phyloP scores from a whole-genome alignment of 1,284 basidiomycete species.

The Termitomyces sp. region DNA sequence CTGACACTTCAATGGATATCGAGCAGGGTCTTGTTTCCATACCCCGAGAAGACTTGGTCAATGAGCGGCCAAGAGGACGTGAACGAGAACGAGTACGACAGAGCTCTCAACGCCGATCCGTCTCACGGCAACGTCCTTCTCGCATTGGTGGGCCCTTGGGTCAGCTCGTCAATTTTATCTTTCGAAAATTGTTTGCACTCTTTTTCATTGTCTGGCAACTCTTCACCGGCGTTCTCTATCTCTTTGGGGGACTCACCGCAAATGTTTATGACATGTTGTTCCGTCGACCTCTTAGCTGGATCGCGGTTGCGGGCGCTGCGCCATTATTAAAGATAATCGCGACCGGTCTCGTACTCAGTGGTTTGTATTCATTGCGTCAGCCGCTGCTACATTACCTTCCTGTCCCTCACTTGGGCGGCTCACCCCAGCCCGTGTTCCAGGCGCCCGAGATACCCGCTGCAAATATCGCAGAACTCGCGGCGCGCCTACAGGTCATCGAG shows the following conservation, averaged over 20 bases:
- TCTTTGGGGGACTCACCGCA: conserved; percentile 40
- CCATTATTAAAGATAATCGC: conserved; percentile 33
- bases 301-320: conserved; percentile 23
- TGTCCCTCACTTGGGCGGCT: conserved; percentile 11
- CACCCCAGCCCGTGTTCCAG: conserved; percentile 25
- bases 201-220: conserved; percentile 24
- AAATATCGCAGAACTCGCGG: conserved; percentile 66
- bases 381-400: conserved; percentile 21
- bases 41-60: conserved; percentile 37
- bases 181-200: conserved; percentile 19
- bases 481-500: conserved; percentile 65
- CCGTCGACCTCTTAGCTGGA: conserved; percentile 39
- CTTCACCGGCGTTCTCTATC: conserved; percentile 32
- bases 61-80: conserved; percentile 11
- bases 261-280: conserved; percentile 39
- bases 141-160: conserved; percentile 35
- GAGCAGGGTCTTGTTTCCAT: conserved; percentile 54
- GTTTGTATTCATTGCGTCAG: conserved; percentile 34
- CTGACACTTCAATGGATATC: conserved; percentile 38
- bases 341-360: conserved; percentile 35
- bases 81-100: conserved; percentile 1
- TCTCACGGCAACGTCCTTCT: conserved; percentile 20
- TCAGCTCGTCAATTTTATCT: conserved; percentile 25
- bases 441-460: conserved; percentile 57
- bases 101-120: conserved; percentile 17